These are phyloP conservation scores for Boletus reticulatus DNA, from an alignment of 768 basidiomycete species.

Conservation along the genomic window DNA sequence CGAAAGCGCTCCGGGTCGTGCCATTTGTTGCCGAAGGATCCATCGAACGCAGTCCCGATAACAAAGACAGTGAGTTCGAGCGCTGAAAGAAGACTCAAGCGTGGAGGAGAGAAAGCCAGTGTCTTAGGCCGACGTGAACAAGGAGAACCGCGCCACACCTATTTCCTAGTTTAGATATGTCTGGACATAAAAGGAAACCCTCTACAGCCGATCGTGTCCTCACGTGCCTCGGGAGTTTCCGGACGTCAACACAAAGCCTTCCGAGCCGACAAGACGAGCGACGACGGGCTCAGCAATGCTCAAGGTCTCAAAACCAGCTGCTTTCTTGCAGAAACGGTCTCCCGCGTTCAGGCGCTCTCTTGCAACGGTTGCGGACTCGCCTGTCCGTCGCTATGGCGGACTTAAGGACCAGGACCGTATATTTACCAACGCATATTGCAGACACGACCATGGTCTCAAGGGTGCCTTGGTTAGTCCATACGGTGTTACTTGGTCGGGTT, in stretches of 20 bases:
- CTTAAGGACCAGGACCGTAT: conserved; percentile 93
- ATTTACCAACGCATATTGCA: conserved; percentile 87
- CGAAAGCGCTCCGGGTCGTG: conserved; percentile 12
- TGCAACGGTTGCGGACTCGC: conserved; percentile 81
- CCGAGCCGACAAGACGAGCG: conserved; percentile 7
- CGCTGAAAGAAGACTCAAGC: neutral
- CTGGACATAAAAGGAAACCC: conserved; percentile 1
- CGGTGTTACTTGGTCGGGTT: neutral
- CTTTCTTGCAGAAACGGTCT: conserved; percentile 18
- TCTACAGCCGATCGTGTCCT: neutral
- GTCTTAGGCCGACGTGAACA: conserved; percentile 13
- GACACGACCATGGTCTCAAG: conserved; percentile 90
- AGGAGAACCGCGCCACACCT: conserved; percentile 11
- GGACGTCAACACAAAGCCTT: conserved; percentile 1
- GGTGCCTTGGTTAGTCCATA: conserved; percentile 68
- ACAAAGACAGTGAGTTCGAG: neutral
- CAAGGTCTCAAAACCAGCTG: conserved; percentile 26
- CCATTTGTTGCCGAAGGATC: conserved; percentile 15
- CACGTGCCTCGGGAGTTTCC: conserved; percentile 24
- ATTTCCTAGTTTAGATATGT: conserved; percentile 11
- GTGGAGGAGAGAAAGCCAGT: neutral
- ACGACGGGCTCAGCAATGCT: conserved; percentile 24
- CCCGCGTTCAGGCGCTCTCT: conserved; percentile 32
- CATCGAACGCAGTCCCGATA: conserved; percentile 4
- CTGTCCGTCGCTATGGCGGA: conserved; percentile 89